Conservation (phyloP, 139 green algal genomes). For the Ulvella scutata region DNA sequence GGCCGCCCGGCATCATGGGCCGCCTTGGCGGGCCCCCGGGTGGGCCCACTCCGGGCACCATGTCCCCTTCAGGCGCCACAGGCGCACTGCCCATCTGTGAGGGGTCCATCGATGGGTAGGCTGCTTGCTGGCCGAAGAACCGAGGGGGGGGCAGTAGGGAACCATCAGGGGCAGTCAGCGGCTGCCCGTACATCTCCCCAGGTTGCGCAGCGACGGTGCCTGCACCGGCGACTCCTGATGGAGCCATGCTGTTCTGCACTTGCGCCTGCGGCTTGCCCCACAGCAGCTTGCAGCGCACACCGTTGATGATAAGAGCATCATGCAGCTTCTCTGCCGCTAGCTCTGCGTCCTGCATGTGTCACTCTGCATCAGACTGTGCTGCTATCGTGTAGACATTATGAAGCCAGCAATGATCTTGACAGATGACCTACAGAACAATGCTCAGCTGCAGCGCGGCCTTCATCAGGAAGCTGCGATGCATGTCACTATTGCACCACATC, state of each 20-base stretch:
- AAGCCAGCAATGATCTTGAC: background rate
- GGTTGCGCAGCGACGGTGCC: constrained; percentile 7
- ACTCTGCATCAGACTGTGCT: constrained; percentile 6
- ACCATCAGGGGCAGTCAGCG: background rate
- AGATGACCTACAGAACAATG: background rate
- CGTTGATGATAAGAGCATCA: constrained; percentile 69
- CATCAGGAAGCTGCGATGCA: background rate
- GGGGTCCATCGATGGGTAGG: constrained; percentile 50
- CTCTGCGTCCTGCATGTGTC: constrained; percentile 51
- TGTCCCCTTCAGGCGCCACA: background rate
- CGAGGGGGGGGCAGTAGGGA: background rate
- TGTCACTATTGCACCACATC: background rate
- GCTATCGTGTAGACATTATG: background rate
- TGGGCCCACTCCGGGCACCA: background rate
- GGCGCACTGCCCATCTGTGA: constrained; percentile 17
- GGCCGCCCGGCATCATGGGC: background rate
- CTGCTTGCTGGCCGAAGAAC: background rate
- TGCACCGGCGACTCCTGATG: background rate
- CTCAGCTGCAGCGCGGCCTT: no score
- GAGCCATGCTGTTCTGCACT: background rate
- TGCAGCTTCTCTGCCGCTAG: constrained; percentile 56
- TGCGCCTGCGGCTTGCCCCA: constrained; percentile 68
- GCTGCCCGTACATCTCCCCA: background rate
- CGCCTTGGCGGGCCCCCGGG: background rate
- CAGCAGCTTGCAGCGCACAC: constrained; percentile 58